Conservation (phyloP, 345 rosid species). For the Bruguiera gymnorhiza region DNA sequence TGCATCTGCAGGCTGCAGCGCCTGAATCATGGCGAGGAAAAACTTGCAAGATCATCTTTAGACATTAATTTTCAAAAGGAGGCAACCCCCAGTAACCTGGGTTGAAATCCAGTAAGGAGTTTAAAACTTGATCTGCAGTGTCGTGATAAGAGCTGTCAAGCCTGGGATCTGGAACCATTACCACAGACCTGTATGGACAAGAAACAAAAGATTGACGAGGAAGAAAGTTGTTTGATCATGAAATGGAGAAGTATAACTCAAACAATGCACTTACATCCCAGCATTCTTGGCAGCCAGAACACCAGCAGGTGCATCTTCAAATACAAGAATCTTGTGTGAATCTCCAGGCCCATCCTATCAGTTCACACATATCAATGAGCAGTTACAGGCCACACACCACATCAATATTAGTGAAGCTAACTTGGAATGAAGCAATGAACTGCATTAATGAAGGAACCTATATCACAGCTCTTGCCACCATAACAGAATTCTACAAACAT, state of each 20-base stretch:
- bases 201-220: background rate
- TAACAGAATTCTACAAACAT: background rate
- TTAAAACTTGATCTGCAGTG: slow-evolving; percentile 69
- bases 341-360: slow-evolving; percentile 64
- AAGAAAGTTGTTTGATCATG: no score
- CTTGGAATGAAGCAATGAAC: slow-evolving; percentile 7
- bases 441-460: slow-evolving; percentile 8
- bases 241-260: slow-evolving; percentile 6
- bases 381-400: background rate
- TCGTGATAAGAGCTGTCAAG: slow-evolving; percentile 59
- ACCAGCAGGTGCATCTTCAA: slow-evolving; percentile 97
- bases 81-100: slow-evolving; percentile 75
- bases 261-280: slow-evolving; percentile 66
- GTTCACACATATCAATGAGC: slow-evolving; percentile 18
- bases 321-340: slow-evolving; percentile 53
- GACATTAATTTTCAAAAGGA: slow-evolving; percentile 38
- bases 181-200: slow-evolving; percentile 49
- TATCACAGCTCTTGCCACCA: background rate
- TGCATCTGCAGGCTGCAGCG: background rate
- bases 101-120: slow-evolving; percentile 62
- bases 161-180: slow-evolving; percentile 91
- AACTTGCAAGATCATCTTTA: slow-evolving; percentile 20
- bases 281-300: slow-evolving; percentile 88
- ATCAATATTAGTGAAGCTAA: background rate
- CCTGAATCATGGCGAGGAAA: background rate